Evolutionary conservation across 495 filamentous ascomycete genomes (phyloP), one percentile per base, ranked within the genome.

Genomic region (Penicillium soppii): DNA sequence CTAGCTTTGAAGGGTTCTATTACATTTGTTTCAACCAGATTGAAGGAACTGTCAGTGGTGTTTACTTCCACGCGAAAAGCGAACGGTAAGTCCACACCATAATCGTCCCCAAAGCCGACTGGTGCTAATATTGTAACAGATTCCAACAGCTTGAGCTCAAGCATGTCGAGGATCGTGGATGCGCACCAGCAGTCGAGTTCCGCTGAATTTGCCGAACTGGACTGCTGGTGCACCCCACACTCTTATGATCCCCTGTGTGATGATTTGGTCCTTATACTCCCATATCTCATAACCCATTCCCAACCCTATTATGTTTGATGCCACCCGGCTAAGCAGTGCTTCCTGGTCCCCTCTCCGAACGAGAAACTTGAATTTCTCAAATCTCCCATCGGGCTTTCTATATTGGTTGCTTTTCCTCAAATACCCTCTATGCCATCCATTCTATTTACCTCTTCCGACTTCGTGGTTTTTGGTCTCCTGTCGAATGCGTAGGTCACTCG

Each of bases 11-110:
- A 57, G 95, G 95, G 0, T 99, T 99, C 63, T 99, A 99, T 64
- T 99, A 97, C 59, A 97, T 99, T 50, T 97, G 92, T 71, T 99
- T 97, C 73, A 96, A 97, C 65, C 95, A 97, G 71, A 74, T 89
- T 10, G 73, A 79, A 21, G 94, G 94, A 13, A 86, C 77, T 27
- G 86, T 99, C 13, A 89, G 82, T 59, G 95, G 95, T 8, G 96
- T 96, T 42, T 99, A 99, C 69, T 99, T 95, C 67, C 95, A 99
- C 72, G 87, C 91, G 23, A 96, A 91, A 76, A 97, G 91, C 67
- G 92, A 97, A 70, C 91, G 91, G 89, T 96, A 74, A 70, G 88
- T 80, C 23, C 52, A 23, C 37, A 19, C 15, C 9, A 43, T 38
- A 13, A n/a, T 16, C 39, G 8, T 44, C 6, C 12, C 10, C 7